A percentile compares a stretch with the other conserved stretches of the same genome.
phyloP scores from a whole-genome alignment of 1,284 basidiomycete species.

The Sutorius eximius region DNA sequence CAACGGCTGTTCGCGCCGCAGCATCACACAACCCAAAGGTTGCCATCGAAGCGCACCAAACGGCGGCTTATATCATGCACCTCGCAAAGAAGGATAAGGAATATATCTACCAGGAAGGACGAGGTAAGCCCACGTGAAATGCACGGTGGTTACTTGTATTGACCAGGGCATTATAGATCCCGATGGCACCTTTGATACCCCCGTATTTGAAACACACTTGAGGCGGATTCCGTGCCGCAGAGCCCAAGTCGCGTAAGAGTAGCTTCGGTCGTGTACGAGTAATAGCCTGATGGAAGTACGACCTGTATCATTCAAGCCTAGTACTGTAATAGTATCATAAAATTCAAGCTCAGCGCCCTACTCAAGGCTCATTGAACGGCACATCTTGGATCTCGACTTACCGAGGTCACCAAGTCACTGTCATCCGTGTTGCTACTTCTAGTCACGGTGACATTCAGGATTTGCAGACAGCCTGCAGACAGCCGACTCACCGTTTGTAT shows the following conservation, averaged over 20 bases:
- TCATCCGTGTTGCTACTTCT: too few species aligned
- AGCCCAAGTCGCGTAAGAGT: conserved; percentile 12
- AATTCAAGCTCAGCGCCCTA: too few species aligned
- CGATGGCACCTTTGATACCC: conserved; percentile 47
- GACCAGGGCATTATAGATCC: conserved; percentile 36
- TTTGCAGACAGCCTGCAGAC: too few species aligned
- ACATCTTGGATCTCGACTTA: too few species aligned
- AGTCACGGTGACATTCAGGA: too few species aligned
- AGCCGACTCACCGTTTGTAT: too few species aligned
- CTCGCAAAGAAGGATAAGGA: conserved; percentile 53
- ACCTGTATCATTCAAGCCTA: too few species aligned
- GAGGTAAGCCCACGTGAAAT: conserved; percentile 40
- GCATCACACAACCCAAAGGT: conserved; percentile 52
- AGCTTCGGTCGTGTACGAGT: background rate
- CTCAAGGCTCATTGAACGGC: too few species aligned
- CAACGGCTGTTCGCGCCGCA: conserved; percentile 55
- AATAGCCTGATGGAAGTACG: too few species aligned
- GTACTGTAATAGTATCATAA: too few species aligned
- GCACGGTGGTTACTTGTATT: background rate
- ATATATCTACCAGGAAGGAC: conserved; percentile 55
- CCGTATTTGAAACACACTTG: conserved; percentile 35
- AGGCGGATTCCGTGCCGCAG: background rate
- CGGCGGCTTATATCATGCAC: conserved; percentile 54
- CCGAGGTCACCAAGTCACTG: too few species aligned
- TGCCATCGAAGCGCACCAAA: conserved; percentile 52